Conservation (phyloP, 768 basidiomycete genomes). For the Psilocybe tampanensis region DNA sequence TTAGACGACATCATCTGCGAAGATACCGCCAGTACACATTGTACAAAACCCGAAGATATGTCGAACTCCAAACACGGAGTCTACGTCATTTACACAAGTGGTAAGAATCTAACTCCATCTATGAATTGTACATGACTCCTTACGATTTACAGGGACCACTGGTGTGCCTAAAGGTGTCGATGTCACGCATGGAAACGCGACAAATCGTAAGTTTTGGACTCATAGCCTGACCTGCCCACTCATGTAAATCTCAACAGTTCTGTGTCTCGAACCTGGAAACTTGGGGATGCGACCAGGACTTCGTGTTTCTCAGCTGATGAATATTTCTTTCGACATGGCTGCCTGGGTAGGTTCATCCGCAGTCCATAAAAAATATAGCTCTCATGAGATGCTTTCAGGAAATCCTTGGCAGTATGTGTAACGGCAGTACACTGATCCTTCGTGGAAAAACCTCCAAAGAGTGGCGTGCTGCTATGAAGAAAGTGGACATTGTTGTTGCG, state of each 20-base stretch:
- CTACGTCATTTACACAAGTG: conserved; percentile 66
- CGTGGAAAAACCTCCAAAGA: conserved; percentile 55
- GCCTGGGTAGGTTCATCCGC: conserved; percentile 46
- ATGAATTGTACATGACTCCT: not conserved
- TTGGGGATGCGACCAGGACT: conserved; percentile 58
- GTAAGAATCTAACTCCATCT: conserved; percentile 32
- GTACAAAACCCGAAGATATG: conserved; percentile 39
- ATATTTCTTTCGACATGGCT: conserved; percentile 69
- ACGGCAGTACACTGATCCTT: conserved; percentile 55
- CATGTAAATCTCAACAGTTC: conserved; percentile 36
- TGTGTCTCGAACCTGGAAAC: conserved; percentile 52
- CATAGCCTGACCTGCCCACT: conserved; percentile 4
- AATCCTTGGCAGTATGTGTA: conserved; percentile 53
- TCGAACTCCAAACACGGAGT: conserved; percentile 44
- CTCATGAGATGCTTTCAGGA: conserved; percentile 45
- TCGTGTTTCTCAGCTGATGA: conserved; percentile 61
- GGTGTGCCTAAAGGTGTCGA: conserved; percentile 63
- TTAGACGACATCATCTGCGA: conserved; percentile 22
- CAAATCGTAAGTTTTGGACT: conserved; percentile 46
- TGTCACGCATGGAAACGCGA: conserved; percentile 61
- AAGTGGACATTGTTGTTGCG: conserved; percentile 54
- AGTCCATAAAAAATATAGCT: conserved; percentile 20
- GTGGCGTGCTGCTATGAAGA: conserved; percentile 54
- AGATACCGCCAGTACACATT: conserved; percentile 25
- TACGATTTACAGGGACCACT: conserved; percentile 44